These are phyloP conservation scores for Penicillium turbatum DNA, from an alignment of 495 filamentous ascomycete species.

Conservation along the genomic window DNA sequence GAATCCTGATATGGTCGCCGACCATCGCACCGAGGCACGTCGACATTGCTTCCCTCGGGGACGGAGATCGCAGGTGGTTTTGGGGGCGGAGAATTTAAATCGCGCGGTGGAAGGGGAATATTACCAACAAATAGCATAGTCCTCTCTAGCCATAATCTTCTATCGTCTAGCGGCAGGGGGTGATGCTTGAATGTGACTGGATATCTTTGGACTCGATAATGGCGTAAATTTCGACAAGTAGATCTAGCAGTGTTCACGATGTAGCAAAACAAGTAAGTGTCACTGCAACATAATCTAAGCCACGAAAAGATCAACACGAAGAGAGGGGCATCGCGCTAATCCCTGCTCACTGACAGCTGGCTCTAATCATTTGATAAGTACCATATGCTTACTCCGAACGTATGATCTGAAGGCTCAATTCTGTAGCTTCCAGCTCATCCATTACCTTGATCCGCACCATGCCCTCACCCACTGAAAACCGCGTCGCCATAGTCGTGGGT, in stretches of 20 bases:
- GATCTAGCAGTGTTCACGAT: too few species aligned
- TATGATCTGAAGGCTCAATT: too few species aligned
- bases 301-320: too few species aligned
- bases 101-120: background rate
- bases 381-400: too few species aligned
- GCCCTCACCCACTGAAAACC: constrained; percentile 12
- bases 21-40: background rate
- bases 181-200: background rate
- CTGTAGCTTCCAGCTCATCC: too few species aligned
- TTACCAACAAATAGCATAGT: background rate
- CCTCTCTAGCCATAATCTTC: background rate
- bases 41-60: background rate
- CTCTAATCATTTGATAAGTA: too few species aligned
- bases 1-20: background rate
- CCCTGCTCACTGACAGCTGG: too few species aligned
- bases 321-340: too few species aligned
- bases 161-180: background rate
- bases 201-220: background rate
- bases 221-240: too few species aligned
- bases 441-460: too few species aligned
- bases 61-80: background rate
- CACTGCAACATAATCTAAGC: too few species aligned
- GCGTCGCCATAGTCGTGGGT: constrained; percentile 21
- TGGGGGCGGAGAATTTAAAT: background rate
- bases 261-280: too few species aligned